Base-by-base conservation (phyloP, 257 asterid genomes). In the Salvia splendens region DNA sequence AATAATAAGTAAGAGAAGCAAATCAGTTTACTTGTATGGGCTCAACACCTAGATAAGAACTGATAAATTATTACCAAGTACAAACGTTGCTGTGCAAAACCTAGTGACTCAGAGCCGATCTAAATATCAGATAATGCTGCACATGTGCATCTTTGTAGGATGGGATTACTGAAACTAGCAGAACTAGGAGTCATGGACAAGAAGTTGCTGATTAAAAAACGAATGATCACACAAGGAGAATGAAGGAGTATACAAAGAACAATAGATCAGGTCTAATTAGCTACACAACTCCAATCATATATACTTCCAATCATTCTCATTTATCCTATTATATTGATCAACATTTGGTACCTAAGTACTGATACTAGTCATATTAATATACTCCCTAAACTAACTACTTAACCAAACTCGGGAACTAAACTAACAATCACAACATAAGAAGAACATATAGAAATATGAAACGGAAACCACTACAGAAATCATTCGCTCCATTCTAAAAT, bases 121-220 rank as follows among this genome's bases (percentile, higher is more conserved):
- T 2, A 38, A 45, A 12, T 15, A 46, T 35, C 24, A 47, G 47
- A 33, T 35, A 58, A 40, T 14, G 51, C 8, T 46, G 50, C 28
- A 49, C 43, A 58, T 60, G 43, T 15, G 7, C 68, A 36, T 50
- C 43, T 49, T 16, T 40, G 55, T 24, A 49, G 32, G 17, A 36
- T 24, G 61, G 53, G 24, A 45, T 36, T 49, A 40, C 7, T 20
- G 48, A 41, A 40, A 10, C 66, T 41, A 61, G 10, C 46, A 41
- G 35, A 17, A 16, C 16, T 8, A 5, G 38, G 38, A 53, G 60
- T 12, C 11, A 28, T 35, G 65, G 16, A 45, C n/a, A 33, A 56
- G 36, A 9, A 54, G 36, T 30, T 54, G 28, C 47, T 68, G 72
- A 68, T 42, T 17, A 16, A 56, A 5, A 12, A 52, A 38, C 38